A percentile compares a stretch with the other conserved stretches of the same genome.
phyloP scores from a whole-genome alignment of 108 stramenopile genomes.

The Cyclotella distinguenda region DNA sequence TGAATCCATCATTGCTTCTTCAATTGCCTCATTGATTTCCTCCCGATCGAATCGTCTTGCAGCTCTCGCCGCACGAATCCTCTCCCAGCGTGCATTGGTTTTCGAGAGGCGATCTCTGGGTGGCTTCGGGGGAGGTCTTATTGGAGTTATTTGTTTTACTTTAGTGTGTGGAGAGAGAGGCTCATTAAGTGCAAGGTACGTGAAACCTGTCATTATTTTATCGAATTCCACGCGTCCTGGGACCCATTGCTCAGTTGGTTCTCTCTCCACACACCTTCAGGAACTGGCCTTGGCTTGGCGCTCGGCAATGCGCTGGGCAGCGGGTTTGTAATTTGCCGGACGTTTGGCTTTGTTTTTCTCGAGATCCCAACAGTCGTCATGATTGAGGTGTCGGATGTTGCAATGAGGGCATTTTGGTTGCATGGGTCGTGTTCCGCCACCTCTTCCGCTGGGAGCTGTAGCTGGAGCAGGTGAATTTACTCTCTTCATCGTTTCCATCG shows the following conservation, averaged over 20 bases:
- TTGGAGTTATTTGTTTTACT: background rate
- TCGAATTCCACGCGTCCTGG: background rate
- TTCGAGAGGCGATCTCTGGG: background rate
- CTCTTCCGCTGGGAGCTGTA: background rate
- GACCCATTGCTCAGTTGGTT: background rate
- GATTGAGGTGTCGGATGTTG: background rate
- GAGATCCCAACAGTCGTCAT: background rate
- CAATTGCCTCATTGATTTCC: background rate
- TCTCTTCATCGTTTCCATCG: background rate
- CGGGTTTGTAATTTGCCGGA: background rate
- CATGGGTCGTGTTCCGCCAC: background rate
- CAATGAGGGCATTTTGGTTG: constrained; percentile 7
- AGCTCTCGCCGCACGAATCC: background rate
- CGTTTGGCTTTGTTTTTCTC: background rate
- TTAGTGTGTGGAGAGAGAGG: background rate
- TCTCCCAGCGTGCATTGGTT: background rate
- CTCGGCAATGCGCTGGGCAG: too few species aligned
- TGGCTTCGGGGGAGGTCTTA: background rate
- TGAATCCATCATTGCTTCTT: constrained; percentile 5
- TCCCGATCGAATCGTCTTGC: background rate
- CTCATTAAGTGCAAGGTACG: background rate
- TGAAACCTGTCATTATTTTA: constrained; percentile 8
- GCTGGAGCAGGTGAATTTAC: background rate
- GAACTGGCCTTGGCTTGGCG: too few species aligned
- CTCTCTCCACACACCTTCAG: background rate